Base-by-base conservation (phyloP, 2,329 filamentous ascomycete species). In the Paecilomyces formosus region DNA sequence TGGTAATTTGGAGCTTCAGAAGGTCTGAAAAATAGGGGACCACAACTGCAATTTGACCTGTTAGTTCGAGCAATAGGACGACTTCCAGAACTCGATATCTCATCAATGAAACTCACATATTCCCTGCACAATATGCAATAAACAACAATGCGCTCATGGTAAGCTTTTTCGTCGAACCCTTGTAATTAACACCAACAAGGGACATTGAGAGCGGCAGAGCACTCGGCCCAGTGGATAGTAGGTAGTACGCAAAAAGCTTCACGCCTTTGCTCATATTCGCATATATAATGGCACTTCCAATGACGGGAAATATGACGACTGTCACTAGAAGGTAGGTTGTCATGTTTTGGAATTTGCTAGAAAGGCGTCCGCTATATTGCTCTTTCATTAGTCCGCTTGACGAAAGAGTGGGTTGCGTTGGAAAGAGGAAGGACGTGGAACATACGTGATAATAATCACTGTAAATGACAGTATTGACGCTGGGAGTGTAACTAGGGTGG, bases 121-220 rank as follows among this genome's bases (percentile, higher is more conserved):
- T 85, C 1, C 82, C 82, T 0, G 76, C 69, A 56, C 82, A 85
- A 63, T 84, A 85, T 2, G 78, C 79, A 9, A 84, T 65, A 61
- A 85, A 84, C 3, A 85, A 68, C 63, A 85, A 64, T 0, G 81
- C 81, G 1, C 81, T 84, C 57, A 84, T 79, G 6, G 82, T 83
- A 77, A 83, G 82, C 69, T 84, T 85, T 74, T 85, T 85, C 31
- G 82, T 83, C 21, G 83, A 79, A 15, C 82, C 82, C 12, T 79
- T 76, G 62, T 79, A 82, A 65, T 85, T 85, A 15, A 80, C 76
- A 65, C 82, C 80, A 3, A 84, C 78, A 0, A 85, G 77, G 0
- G 82, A 79, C 70, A 85, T 76, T 11, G 77, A 76, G 1, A 86
- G 75, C 0, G 83, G 82, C 70, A 85, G 76, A 1, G 79, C 79